Conservation (phyloP, 2,329 filamentous ascomycete genomes). For the Phialophora tarda region DNA sequence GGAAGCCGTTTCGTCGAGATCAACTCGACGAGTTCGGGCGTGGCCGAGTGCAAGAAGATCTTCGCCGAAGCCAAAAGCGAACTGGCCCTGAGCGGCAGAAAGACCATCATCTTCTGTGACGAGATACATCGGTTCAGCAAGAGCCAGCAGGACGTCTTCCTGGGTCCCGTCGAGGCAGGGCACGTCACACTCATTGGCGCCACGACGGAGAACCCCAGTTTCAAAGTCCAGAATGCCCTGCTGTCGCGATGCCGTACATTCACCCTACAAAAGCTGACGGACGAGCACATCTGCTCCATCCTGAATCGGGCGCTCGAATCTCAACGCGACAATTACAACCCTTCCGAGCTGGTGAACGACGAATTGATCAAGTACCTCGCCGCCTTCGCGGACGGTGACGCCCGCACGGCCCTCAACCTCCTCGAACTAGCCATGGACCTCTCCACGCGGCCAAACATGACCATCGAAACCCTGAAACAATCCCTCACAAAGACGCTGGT, state of each 20-base stretch:
- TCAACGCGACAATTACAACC: conserved; percentile 50
- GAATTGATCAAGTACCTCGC: conserved; percentile 82
- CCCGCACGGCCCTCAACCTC: conserved; percentile 88
- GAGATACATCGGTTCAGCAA: conserved; percentile 94
- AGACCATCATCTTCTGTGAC: conserved; percentile 97
- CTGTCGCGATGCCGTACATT: conserved; percentile 91
- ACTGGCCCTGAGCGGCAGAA: conserved; percentile 77
- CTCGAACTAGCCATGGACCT: conserved; percentile 82
- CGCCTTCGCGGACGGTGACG: conserved; percentile 88
- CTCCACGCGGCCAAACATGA: conserved; percentile 67
- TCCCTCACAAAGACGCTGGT: conserved; percentile 89
- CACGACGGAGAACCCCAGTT: conserved; percentile 95
- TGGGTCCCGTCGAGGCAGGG: conserved; percentile 89
- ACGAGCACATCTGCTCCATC: conserved; percentile 74
- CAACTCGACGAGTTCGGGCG: conserved; percentile 87
- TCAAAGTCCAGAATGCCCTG: conserved; percentile 86
- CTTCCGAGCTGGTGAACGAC: conserved; percentile 68
- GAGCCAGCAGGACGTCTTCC: conserved; percentile 90
- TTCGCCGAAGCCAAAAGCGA: conserved; percentile 85
- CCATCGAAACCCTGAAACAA: conserved; percentile 76
- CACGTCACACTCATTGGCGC: conserved; percentile 91
- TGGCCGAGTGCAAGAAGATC: conserved; percentile 89
- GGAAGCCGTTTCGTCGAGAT: conserved; percentile 92
- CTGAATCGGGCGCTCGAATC: conserved; percentile 73
- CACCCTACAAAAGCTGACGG: conserved; percentile 75